Conservation (phyloP, 805 yeast genomes). For the Candida arabinofermentans region DNA sequence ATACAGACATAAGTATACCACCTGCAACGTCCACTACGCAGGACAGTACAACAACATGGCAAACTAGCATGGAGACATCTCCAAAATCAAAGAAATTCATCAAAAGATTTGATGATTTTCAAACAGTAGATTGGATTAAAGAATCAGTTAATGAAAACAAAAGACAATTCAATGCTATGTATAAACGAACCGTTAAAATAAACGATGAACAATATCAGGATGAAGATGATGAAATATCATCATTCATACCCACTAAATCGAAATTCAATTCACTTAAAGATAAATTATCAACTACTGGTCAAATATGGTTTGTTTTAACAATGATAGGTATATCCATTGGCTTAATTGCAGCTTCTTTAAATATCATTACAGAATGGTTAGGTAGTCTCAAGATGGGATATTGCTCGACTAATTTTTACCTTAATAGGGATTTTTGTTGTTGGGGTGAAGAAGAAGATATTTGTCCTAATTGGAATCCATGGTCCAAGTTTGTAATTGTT, state of each 20-base stretch:
- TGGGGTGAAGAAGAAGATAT: slow-evolving; percentile 48
- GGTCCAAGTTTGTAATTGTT: slow-evolving; percentile 40
- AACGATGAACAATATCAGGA: slow-evolving; percentile 1
- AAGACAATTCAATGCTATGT: slow-evolving; percentile 22
- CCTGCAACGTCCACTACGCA: slow-evolving; percentile 9
- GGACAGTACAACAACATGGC: slow-evolving; percentile 19
- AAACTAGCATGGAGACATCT: slow-evolving; percentile 14
- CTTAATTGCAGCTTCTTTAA: slow-evolving; percentile 73
- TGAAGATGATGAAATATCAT: slow-evolving; percentile 6
- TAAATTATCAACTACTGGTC: slow-evolving; percentile 35
- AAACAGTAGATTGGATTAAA: slow-evolving; percentile 68
- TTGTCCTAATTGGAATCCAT: slow-evolving; percentile 68
- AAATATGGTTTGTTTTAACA: slow-evolving; percentile 72
- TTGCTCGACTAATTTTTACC: slow-evolving; percentile 65
- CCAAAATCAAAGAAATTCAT: slow-evolving; percentile 23
- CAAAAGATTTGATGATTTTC: slow-evolving; percentile 54
- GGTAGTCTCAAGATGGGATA: slow-evolving; percentile 75
- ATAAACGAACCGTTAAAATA: slow-evolving; percentile 3
- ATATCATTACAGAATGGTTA: slow-evolving; percentile 82
- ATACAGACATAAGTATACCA: background rate
- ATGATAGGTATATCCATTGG: slow-evolving; percentile 78
- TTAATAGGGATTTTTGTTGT: slow-evolving; percentile 79
- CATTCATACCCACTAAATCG: slow-evolving; percentile 1
- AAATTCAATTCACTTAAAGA: slow-evolving; percentile 16
- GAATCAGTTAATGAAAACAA: slow-evolving; percentile 51